Conservation (phyloP, 257 asterid species). For the Salvia splendens region DNA sequence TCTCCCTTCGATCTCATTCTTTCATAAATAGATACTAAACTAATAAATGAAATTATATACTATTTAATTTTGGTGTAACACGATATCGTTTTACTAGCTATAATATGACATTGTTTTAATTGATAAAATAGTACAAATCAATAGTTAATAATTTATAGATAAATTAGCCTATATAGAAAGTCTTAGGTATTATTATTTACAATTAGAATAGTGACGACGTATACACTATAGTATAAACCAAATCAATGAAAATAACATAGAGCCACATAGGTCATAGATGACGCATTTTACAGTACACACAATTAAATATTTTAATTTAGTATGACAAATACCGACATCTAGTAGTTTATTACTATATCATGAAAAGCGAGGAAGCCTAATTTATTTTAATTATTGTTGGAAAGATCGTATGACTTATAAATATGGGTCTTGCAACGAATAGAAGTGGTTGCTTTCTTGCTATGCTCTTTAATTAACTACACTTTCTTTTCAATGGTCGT, state of each 20-base stretch:
- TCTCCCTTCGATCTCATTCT: too few relatives aligned
- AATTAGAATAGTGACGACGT: too few relatives aligned
- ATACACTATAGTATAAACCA: too few relatives aligned
- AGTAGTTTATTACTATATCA: slow-evolving; percentile 3
- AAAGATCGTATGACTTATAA: background rate
- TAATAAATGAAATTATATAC: too few relatives aligned
- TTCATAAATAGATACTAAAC: too few relatives aligned
- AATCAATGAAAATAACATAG: background rate
- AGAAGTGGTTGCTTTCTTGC: background rate
- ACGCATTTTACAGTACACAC: background rate
- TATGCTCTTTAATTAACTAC: background rate
- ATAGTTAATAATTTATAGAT: too few relatives aligned
- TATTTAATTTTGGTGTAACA: too few relatives aligned
- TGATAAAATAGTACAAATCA: too few relatives aligned
- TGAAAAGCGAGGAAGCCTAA: slow-evolving; percentile 22
- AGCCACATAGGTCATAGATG: slow-evolving; percentile 10
- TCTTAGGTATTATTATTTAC: too few relatives aligned
- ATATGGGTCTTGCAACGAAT: background rate
- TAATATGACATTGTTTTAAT: too few relatives aligned
- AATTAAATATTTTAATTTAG: background rate
- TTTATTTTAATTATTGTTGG: background rate
- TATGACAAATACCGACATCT: background rate
- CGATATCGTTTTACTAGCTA: too few relatives aligned
- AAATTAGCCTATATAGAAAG: too few relatives aligned
- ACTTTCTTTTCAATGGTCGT: background rate